A percentile compares a stretch with the other conserved stretches of the same genome.
phyloP scores from a whole-genome alignment of 176 grass and related monocot genomes.

The Carex pumila region DNA sequence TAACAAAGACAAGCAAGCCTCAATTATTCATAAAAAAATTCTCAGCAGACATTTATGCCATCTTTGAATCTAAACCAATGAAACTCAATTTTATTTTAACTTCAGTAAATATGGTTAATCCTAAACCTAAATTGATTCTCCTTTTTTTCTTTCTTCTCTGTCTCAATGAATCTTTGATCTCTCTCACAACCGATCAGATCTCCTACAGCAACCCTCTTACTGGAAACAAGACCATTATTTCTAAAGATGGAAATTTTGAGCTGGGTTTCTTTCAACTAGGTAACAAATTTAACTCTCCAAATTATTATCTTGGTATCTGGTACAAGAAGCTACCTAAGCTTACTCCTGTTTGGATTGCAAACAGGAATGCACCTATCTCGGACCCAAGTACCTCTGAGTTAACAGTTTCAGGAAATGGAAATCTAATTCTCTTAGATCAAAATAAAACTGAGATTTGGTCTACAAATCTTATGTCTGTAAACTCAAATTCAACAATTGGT shows the following conservation, averaged over 20 bases:
- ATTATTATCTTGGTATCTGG: conserved; percentile 45
- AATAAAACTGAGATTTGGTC: conserved; percentile 15
- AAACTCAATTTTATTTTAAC: neutral
- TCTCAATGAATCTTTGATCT: neutral
- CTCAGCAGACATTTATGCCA: neutral
- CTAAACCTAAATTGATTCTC: neutral
- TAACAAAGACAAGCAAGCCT: neutral
- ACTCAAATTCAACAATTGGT: conserved; percentile 7
- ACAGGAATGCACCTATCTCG: conserved; percentile 20
- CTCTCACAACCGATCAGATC: conserved; percentile 19
- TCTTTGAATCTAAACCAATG: neutral
- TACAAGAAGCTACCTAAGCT: conserved; percentile 29
- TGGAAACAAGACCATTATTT: conserved; percentile 34
- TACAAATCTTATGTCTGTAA: neutral
- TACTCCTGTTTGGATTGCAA: conserved; percentile 36
- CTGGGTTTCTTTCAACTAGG: conserved; percentile 44
- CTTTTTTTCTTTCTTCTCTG: neutral
- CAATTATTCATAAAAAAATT: neutral
- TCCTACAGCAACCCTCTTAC: conserved; percentile 25
- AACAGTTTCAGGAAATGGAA: conserved; percentile 31
- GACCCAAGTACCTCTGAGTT: conserved; percentile 19
- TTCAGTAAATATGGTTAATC: neutral
- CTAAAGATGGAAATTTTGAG: conserved; percentile 30
- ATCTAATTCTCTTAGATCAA: conserved; percentile 29
- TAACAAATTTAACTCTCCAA: neutral